Conservation (phyloP, 352 stramenopile genomes). For the Thalassiosira livingstoniorum region DNA sequence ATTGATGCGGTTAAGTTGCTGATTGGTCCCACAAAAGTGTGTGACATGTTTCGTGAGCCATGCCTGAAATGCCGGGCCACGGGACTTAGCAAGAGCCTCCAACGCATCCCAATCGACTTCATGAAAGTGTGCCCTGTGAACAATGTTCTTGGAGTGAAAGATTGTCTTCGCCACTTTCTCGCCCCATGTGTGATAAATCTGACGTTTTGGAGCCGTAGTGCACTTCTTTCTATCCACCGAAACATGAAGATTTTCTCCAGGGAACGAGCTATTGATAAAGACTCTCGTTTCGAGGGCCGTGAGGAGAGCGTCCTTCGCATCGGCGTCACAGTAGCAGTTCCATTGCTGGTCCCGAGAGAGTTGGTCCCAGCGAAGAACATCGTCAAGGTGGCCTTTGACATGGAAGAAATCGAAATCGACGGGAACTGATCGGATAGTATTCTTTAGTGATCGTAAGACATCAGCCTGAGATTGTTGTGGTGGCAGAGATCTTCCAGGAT, state of each 20-base stretch:
- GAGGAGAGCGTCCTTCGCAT: not conserved
- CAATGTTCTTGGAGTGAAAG: not conserved
- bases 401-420: conserved; percentile 1
- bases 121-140: not conserved
- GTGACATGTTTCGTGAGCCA: no score
- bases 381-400: not conserved
- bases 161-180: not conserved
- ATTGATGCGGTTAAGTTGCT: not conserved
- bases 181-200: not conserved
- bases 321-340: not conserved
- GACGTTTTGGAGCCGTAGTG: not conserved
- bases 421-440: not conserved
- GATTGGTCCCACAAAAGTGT: conserved; percentile 1
- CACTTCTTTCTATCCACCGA: not conserved
- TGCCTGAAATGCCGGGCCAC: not conserved
- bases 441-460: not conserved
- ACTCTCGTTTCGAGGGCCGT: not conserved
- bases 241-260: not conserved
- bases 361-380: not conserved
- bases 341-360: not conserved
- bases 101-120: not conserved
- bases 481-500: not conserved
- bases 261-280: not conserved
- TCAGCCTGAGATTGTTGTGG: not conserved
- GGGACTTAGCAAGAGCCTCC: not conserved